Evolutionary conservation across 176 grass and related monocot genomes (phyloP), one percentile per base, ranked within the genome.

Genomic region (Tillandsia fasciculata): DNA sequence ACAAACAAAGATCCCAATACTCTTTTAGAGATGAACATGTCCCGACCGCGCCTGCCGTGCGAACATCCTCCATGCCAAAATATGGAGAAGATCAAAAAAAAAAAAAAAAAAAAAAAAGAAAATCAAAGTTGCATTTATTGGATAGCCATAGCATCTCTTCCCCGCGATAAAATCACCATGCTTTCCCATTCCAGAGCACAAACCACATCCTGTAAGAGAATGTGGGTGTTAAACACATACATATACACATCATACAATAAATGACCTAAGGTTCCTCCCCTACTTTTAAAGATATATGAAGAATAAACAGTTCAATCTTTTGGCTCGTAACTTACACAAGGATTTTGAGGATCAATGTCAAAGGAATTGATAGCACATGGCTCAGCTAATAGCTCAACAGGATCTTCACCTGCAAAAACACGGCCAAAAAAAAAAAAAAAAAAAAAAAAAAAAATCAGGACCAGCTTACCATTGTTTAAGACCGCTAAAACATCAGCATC

Each of bases 341-440:
- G 93, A 64, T 92, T 90, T 69, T 92, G 79, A 70, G 84, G 86
- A 79, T 92, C 93, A 67, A 97, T 87, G 61, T 97, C 93, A 72
- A 97, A 92, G 68, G 89, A 78, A 79, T 97, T 97, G 71, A 97
- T 90, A 22, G 93, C 86, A 58, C 89, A 97, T 0, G 76, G 53
- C 80, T 97, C 93, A 2, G 42, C 84, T 75, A 97, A 73, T 61
- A 97, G 69, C 75, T 85, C 74, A 50, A 71, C 47, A 9, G 86
- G 81, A 42, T 72, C 79, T 76, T 97, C 89, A 83, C 85, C 93
- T 92, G 74, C 61, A 61, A 61, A 84, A 51, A 10, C 58, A 63
- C 64, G 78, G 8, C 42, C 0, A 28, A 56, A 51, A 33, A 8
- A 12, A 72, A 11, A 17, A 9, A 27, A 52, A 10, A 9, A 27